Evolutionary conservation across 345 rosid species (phyloP), one percentile per base, ranked within the genome.

Genomic region (Reutealis trisperma): DNA sequence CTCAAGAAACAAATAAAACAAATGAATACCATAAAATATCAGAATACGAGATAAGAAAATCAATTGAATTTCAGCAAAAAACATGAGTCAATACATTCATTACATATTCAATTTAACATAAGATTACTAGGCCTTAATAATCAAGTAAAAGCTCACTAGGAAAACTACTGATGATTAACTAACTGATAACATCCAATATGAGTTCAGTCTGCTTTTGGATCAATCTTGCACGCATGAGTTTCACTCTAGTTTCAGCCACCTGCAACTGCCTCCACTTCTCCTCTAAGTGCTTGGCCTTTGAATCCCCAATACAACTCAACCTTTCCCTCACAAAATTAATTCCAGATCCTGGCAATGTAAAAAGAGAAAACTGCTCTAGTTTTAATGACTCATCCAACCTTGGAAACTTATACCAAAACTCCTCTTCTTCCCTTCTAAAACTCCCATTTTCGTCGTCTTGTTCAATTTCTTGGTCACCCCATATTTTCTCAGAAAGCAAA

Each of bases 241-340:
- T 13, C 3, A 81, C 66, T 19, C 65, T n/a, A 76, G 74, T 34
- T 30, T 81, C 78, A 8, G 71, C 72, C 24, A 52, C 2, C 0
- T 62, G 59, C 32, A 73, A 16, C 27, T 73, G 55, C 44, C 13
- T 69, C 84, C 84, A 63, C 54, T 65, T 63, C 5, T 73, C 52
- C 22, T 77, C 80, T 25, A 77, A 32, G 49, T 77, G 63, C 24
- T 60, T 62, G 24, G 64, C 75, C 55, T 47, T 55, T 18, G 71
- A 41, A 25, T 52, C 59, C n/a, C 63, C 70, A 41, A 81, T 5
- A 47, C 37, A 44, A 4, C 37, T 60, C 71, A 70, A 34, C 3
- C 72, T 76, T 55, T 70, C n/a, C 54, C 52, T 73, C 34, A 77
- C 1, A 12, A 62, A 73, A 15, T n/a, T 58, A 16, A 6, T 5